Evolutionary conservation across 225 moss, liverwort and hornwort genomes (phyloP).

Genomic region (Physcomitrium patens): DNA sequence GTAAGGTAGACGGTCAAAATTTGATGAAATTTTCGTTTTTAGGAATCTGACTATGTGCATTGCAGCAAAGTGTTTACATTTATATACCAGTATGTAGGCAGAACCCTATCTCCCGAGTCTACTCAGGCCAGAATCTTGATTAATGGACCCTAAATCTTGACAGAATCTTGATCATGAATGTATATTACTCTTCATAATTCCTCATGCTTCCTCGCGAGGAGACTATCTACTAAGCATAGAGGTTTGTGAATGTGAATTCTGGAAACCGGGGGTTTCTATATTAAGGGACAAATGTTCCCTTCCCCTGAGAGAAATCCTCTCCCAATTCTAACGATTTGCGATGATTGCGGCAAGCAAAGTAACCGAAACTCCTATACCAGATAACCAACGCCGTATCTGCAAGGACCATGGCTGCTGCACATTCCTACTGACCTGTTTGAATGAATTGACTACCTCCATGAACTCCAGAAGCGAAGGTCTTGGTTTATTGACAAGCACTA

Average conservation of each 20-base stretch:
- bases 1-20: conserved; percentile 32
- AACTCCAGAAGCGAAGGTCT: conserved; percentile 25
- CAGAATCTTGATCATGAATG: conserved; percentile 26
- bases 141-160: conserved; percentile 25
- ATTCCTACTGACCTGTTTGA: conserved; percentile 29
- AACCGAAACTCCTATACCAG: conserved; percentile 28
- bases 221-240: conserved; percentile 27
- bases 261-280: conserved; percentile 25
- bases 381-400: conserved; percentile 38
- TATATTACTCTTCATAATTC: conserved; percentile 23
- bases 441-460: conserved; percentile 10
- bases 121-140: conserved; percentile 28
- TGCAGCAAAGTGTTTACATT: conserved; percentile 29
- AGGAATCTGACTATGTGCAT: conserved; percentile 31
- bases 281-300: conserved; percentile 42
- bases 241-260: conserved; percentile 26
- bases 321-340: conserved; percentile 30
- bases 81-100: conserved; percentile 29
- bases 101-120: conserved; percentile 25
- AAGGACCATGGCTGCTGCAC: conserved; percentile 40
- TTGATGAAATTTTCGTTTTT: conserved; percentile 26
- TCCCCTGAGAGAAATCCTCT: conserved; percentile 22
- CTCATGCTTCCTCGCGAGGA: conserved; percentile 27
- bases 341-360: conserved; percentile 23
- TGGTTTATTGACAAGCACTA: conserved; percentile 4